These are phyloP conservation scores for Thraustochytrium striatum DNA, from an alignment of 352 stramenopile genomes.

Conservation along the genomic window DNA sequence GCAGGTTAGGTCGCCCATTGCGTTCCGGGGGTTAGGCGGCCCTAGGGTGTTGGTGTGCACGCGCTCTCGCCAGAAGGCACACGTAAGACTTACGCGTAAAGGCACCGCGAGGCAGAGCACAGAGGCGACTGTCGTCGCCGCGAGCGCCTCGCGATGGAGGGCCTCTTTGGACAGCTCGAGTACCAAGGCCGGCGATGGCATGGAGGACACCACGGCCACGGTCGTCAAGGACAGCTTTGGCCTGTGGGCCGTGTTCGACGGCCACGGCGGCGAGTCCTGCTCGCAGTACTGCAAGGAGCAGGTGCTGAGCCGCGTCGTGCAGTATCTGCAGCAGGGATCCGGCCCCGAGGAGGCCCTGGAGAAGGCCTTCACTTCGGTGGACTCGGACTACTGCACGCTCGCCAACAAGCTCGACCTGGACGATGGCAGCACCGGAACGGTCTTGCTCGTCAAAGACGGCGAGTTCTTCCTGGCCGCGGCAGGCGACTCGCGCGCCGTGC, in stretches of 20 bases:
- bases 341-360: constrained; percentile 26
- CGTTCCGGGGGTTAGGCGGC: no score
- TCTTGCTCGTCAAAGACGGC: constrained; percentile 67
- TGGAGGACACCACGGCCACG: constrained; percentile 24
- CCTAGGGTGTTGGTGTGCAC: no score
- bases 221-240: constrained; percentile 64
- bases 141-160: constrained; percentile 10
- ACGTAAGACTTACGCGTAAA: no score
- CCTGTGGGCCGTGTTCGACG: constrained; percentile 87
- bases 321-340: neutral
- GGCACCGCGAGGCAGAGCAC: no score
- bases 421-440: constrained; percentile 79
- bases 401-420: constrained; percentile 52
- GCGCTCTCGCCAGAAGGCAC: no score
- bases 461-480: constrained; percentile 78
- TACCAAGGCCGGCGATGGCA: constrained; percentile 28
- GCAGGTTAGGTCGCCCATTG: no score
- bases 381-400: constrained; percentile 44
- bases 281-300: constrained; percentile 66
- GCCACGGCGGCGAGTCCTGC: constrained; percentile 78
- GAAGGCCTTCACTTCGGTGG: constrained; percentile 30
- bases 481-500: constrained; percentile 77
- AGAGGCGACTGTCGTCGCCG: no score
- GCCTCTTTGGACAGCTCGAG: constrained; percentile 9
- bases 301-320: constrained; percentile 36